phyloP scores from a whole-genome alignment of 2,329 filamentous ascomycete species.

The Cryphonectria nitschkei region DNA sequence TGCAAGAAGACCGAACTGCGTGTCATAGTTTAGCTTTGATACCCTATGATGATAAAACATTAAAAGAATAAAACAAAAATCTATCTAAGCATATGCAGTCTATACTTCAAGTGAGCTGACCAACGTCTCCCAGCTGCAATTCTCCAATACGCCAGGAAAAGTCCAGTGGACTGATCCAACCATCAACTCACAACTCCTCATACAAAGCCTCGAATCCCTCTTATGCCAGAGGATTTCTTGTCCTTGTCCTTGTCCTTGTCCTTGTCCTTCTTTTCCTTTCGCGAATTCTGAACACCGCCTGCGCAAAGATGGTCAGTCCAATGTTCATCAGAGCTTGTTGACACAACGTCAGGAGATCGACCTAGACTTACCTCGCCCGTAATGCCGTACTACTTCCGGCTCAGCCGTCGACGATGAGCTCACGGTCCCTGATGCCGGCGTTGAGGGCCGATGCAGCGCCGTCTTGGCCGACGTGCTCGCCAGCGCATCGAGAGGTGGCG shows the following conservation, averaged over 20 bases:
- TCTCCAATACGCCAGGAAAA: background rate
- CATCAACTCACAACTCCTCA: conserved; percentile 26
- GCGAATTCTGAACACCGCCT: conserved; percentile 54
- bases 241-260: conserved; percentile 49
- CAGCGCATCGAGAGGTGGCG: conserved; percentile 44
- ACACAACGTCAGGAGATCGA: background rate
- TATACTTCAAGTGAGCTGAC: background rate
- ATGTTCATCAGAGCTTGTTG: conserved; percentile 47
- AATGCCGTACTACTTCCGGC: conserved; percentile 41
- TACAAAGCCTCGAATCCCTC: conserved; percentile 44
- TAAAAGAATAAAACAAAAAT: too few relatives aligned
- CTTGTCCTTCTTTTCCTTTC: conserved; percentile 54
- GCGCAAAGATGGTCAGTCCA: conserved; percentile 21
- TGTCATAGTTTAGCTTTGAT: background rate
- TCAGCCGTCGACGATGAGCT: conserved; percentile 34
- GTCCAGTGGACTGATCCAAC: too few relatives aligned
- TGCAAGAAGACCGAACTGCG: background rate
- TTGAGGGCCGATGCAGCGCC: conserved; percentile 41
- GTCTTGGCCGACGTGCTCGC: conserved; percentile 32
- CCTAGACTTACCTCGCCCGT: conserved; percentile 49
- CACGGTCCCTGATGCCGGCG: conserved; percentile 38
- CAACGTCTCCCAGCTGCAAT: background rate
- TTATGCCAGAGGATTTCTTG: conserved; percentile 44
- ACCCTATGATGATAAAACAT: background rate
- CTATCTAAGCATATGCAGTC: background rate